Evolutionary conservation across 345 rosid genomes (phyloP).

Genomic region (Pseudoturritis turrita): DNA sequence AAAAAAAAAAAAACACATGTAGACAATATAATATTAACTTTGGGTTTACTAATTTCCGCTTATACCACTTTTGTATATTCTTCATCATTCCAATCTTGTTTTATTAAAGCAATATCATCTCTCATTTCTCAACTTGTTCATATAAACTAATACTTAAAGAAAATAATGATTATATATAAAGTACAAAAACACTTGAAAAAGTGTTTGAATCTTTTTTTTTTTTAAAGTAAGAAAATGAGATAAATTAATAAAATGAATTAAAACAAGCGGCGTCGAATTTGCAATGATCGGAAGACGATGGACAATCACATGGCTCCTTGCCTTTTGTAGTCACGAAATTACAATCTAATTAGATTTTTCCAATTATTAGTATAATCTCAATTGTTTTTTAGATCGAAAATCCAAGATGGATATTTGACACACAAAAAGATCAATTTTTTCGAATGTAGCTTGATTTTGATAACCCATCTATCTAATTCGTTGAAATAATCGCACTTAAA

Average conservation of each 20-base stretch:
- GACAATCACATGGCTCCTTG: conserved; percentile 21
- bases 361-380: not conserved
- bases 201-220: not conserved
- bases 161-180: not conserved
- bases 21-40: not conserved
- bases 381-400: not conserved
- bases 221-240: not conserved
- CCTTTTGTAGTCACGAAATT: conserved; percentile 14
- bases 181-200: conserved; percentile 11
- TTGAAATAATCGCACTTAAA: not conserved
- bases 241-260: not conserved
- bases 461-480: not conserved
- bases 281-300: conserved; percentile 14
- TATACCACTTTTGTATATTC: conserved; percentile 15
- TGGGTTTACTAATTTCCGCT: not conserved
- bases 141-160: not conserved
- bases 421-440: not conserved
- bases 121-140: not conserved
- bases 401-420: not conserved
- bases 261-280: conserved; percentile 27
- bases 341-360: conserved; percentile 20
- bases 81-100: conserved; percentile 26
- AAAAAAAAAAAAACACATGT: not conserved
- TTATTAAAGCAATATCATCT: conserved; percentile 9
- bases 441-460: not conserved